These are phyloP conservation scores for Dendryphion nanum DNA, from an alignment of 2,329 filamentous ascomycete species.

Conservation along the genomic window DNA sequence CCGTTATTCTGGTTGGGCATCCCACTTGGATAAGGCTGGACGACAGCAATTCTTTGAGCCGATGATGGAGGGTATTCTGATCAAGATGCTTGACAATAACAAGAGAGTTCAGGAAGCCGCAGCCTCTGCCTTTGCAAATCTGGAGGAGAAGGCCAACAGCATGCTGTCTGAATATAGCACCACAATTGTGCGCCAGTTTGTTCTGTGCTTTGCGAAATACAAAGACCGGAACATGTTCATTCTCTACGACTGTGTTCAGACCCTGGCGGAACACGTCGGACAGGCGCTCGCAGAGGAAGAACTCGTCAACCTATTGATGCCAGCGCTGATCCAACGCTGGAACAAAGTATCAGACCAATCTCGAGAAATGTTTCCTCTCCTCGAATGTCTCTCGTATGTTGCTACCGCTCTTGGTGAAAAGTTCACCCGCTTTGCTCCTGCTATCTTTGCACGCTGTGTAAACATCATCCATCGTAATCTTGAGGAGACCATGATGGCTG, in stretches of 20 bases:
- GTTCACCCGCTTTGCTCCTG: slow-evolving; percentile 81
- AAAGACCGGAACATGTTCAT: slow-evolving; percentile 99
- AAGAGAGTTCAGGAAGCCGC: slow-evolving; percentile 97
- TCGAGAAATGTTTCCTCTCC: slow-evolving; percentile 85
- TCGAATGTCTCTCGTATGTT: slow-evolving; percentile 96
- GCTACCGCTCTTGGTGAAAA: slow-evolving; percentile 77
- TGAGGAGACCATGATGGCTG: slow-evolving; percentile 72
- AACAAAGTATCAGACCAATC: slow-evolving; percentile 84
- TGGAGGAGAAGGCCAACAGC: slow-evolving; percentile 88
- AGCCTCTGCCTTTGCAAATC: slow-evolving; percentile 90
- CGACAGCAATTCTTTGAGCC: slow-evolving; percentile 83
- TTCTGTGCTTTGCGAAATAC: slow-evolving; percentile 88
- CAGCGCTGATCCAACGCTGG: slow-evolving; percentile 85
- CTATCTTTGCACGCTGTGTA: slow-evolving; percentile 85
- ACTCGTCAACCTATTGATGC: slow-evolving; percentile 86
- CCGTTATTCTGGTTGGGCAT: slow-evolving; percentile 90
- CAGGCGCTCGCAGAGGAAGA: slow-evolving; percentile 75
- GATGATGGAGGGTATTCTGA: slow-evolving; percentile 94
- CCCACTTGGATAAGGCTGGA: slow-evolving; percentile 66
- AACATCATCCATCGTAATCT: slow-evolving; percentile 90
- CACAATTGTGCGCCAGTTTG: slow-evolving; percentile 89
- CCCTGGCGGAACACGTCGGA: slow-evolving; percentile 87
- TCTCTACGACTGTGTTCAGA: slow-evolving; percentile 97
- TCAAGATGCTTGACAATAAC: slow-evolving; percentile 93
- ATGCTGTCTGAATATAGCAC: slow-evolving; percentile 80